Conservation (phyloP, 176 grass and related monocot species). For the Rhynchospora tenuis region DNA sequence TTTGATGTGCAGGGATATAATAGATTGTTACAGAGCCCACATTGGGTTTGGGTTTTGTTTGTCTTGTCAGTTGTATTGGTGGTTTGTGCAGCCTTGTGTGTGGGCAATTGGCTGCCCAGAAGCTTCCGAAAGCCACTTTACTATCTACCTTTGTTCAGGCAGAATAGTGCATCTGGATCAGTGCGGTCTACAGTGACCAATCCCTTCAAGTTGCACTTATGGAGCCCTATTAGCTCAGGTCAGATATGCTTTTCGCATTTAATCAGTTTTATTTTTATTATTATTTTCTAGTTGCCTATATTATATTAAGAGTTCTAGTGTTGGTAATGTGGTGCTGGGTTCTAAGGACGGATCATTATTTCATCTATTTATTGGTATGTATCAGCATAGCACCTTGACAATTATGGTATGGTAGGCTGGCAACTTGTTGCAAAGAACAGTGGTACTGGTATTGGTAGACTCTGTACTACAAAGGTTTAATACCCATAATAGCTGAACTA, state of each 20-base stretch:
- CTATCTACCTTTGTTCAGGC: constrained; percentile 76
- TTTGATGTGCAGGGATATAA: constrained; percentile 66
- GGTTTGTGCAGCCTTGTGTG: constrained; percentile 54
- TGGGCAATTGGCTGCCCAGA: constrained; percentile 63
- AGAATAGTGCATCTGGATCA: constrained; percentile 42
- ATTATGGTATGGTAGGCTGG: not conserved
- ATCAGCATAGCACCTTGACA: not conserved
- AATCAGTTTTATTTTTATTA: not conserved
- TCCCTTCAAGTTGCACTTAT: constrained; percentile 74
- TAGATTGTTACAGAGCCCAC: constrained; percentile 65
- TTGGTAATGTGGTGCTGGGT: not conserved
- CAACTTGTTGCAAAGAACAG: not conserved
- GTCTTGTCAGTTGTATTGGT: constrained; percentile 63
- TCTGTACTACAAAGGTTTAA: not conserved
- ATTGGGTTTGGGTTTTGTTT: constrained; percentile 63
- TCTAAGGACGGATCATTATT: not conserved
- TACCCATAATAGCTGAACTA: not conserved
- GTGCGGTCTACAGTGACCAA: constrained; percentile 41
- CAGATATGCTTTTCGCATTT: not conserved
- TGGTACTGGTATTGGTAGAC: not conserved
- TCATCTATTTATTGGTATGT: not conserved
- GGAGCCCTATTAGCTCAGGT: constrained; percentile 86
- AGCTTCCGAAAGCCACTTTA: constrained; percentile 49
- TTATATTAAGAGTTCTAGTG: not conserved
- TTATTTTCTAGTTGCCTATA: not conserved